Base-by-base conservation (phyloP, 768 basidiomycete species). In the Boletellus emodensis region DNA sequence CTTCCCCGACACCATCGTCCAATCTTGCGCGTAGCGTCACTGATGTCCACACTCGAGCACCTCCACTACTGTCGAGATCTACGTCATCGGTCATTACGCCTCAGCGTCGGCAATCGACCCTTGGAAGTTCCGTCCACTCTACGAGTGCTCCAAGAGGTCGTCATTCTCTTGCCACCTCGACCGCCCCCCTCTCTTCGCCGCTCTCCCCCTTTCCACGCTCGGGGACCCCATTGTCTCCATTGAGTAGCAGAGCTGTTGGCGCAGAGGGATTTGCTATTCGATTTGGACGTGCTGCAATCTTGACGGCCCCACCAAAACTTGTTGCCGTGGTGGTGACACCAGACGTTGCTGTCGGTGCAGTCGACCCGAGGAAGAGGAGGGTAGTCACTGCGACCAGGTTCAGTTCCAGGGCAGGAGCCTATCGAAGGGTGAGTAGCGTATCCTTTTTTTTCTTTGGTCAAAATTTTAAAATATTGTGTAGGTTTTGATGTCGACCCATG, bases 371-470 rank as follows among this genome's bases (percentile, higher is more conserved):
- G 65, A 90, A 93, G 75, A 75, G 87, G 58, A 73, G 92, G 42
- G 88, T 94, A 1, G 85, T 91, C 13, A 92, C 90, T 47, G 87
- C 89, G 7, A 95, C 91, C 15, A 73, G 92, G 53, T 94, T 94
- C 63, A 92, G 90, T 63, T 84, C 87, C 20, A 74, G 93, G 49
- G 72, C 78, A 6, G 93, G 91, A 3, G 90, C 92, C 22, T 84
- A 90, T 71, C 75, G 91, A 43, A 77, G 87, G 73, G 91, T 92
- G 50, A 51, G 86, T 71, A 12, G 40, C 44, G 32, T 57, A 14
- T 14, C 12, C 46, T 26, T 40, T n/a, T 7, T 30, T 30, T 10
- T 9, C 6, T n/a, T 35, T 10, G n/a, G 18, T 15, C 6, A 7
- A 18, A 20, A 51, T 13, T 43, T 48, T 8, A 10, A 30, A 10